These are phyloP conservation scores for Raphanus sativus DNA, from an alignment of 345 rosid genomes.

Conservation along the genomic window DNA sequence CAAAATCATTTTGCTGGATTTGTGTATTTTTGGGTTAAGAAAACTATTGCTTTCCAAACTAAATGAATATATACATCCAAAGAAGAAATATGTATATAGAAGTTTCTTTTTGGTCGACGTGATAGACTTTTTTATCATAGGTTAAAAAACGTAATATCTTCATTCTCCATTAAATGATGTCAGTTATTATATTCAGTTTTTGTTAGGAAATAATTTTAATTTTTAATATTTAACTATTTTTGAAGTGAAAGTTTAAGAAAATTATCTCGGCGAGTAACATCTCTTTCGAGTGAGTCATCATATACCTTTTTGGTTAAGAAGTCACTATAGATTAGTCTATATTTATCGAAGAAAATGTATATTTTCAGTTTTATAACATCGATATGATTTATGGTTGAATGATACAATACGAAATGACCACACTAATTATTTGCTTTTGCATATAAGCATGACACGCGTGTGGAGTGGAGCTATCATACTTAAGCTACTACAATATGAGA, in stretches of 20 bases:
- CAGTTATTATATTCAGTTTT: not conserved
- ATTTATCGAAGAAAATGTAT: not conserved
- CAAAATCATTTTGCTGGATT: conserved; percentile 15
- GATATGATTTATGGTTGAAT: conserved; percentile 5
- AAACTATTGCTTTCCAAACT: conserved; percentile 3
- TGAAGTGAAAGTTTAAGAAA: not conserved
- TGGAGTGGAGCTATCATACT: conserved; percentile 22
- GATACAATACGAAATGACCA: not conserved
- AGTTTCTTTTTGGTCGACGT: not conserved
- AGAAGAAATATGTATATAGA: not conserved
- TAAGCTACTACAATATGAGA: not conserved
- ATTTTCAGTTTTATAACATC: not conserved
- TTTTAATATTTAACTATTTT: not conserved
- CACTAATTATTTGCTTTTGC: conserved; percentile 8
- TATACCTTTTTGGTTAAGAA: not conserved
- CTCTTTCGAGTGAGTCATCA: not conserved
- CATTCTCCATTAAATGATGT: not conserved
- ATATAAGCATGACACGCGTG: conserved; percentile 27
- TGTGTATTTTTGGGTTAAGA: not conserved
- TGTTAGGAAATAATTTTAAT: not conserved
- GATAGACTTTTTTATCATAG: not conserved
- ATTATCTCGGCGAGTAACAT: not conserved
- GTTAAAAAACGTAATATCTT: not conserved
- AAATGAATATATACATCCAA: not conserved
- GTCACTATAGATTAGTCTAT: not conserved